These are phyloP conservation scores for Staphylotrichum tortipilum DNA, from an alignment of 495 filamentous ascomycete genomes.

Conservation along the genomic window DNA sequence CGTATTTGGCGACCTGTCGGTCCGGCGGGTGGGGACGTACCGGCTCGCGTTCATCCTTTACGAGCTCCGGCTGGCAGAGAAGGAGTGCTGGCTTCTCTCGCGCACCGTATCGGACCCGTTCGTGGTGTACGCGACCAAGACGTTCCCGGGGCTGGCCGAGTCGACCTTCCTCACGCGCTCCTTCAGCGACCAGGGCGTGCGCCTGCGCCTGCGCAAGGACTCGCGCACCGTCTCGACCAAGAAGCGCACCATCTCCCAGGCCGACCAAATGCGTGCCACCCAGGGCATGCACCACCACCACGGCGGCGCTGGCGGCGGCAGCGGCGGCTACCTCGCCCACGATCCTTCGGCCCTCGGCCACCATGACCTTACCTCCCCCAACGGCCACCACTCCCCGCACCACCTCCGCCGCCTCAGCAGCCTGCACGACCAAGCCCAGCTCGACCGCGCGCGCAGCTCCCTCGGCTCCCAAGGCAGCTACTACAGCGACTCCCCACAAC, in stretches of 20 bases:
- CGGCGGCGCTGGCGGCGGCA: too few relatives aligned
- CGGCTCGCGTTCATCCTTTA: conserved; percentile 79
- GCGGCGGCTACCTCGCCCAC: conserved; percentile 11
- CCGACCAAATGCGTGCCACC: conserved; percentile 11
- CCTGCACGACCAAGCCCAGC: conserved; percentile 12
- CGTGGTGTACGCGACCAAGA: conserved; percentile 65
- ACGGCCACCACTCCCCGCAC: conserved; percentile 9
- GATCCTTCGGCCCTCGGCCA: too few relatives aligned
- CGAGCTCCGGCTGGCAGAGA: conserved; percentile 70
- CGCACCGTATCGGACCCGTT: conserved; percentile 67
- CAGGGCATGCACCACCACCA: conserved; percentile 11
- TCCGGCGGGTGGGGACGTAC: conserved; percentile 71
- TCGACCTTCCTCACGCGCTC: conserved; percentile 87
- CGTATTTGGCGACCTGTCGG: conserved; percentile 89
- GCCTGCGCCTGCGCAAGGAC: conserved; percentile 83
- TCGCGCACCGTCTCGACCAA: conserved; percentile 36
- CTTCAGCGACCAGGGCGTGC: conserved; percentile 92
- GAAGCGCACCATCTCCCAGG: conserved; percentile 27
- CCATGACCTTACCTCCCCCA: conserved; percentile 23
- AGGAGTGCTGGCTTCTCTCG: conserved; percentile 46
- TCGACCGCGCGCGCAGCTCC: conserved; percentile 14
- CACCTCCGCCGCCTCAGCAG: conserved; percentile 14
- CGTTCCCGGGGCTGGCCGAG: conserved; percentile 79
- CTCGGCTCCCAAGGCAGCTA: conserved; percentile 17
- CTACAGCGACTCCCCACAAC: conserved; percentile 18